These are phyloP conservation scores for Tylopilus balloui DNA, from an alignment of 768 basidiomycete genomes.

Conservation along the genomic window DNA sequence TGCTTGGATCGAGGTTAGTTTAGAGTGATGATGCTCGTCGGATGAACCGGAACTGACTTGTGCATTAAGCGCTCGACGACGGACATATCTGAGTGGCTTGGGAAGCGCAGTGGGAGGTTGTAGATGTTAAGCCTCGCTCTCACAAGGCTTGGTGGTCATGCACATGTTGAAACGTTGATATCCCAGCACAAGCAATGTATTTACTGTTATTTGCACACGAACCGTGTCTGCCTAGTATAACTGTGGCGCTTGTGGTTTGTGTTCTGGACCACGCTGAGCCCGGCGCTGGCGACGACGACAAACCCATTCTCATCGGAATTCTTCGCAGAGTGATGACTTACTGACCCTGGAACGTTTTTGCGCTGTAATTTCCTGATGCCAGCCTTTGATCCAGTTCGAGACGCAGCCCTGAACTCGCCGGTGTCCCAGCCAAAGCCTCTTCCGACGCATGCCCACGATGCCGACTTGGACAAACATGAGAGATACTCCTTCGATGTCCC, in stretches of 20 bases:
- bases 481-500: conserved; percentile 29
- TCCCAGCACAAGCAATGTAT: background rate
- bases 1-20: conserved; percentile 57
- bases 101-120: conserved; percentile 1
- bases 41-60: background rate
- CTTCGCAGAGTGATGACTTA: conserved; percentile 10
- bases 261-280: background rate
- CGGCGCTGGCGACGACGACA: conserved; percentile 10
- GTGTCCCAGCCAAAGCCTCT: conserved; percentile 44
- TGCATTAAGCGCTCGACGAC: conserved; percentile 48
- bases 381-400: conserved; percentile 81
- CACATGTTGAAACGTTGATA: too few species aligned
- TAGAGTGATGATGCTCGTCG: background rate
- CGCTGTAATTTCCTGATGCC: conserved; percentile 20
- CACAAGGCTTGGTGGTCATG: too few species aligned
- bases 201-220: conserved; percentile 3
- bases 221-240: background rate
- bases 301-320: background rate
- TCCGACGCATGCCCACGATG: conserved; percentile 21
- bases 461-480: conserved; percentile 27
- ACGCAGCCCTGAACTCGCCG: conserved; percentile 80
- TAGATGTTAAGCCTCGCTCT: background rate
- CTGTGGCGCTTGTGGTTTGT: too few species aligned
- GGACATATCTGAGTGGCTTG: conserved; percentile 56
- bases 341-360: conserved; percentile 6